These are phyloP conservation scores for Ogataea nonfermentans DNA, from an alignment of 805 yeast genomes.

Conservation along the genomic window DNA sequence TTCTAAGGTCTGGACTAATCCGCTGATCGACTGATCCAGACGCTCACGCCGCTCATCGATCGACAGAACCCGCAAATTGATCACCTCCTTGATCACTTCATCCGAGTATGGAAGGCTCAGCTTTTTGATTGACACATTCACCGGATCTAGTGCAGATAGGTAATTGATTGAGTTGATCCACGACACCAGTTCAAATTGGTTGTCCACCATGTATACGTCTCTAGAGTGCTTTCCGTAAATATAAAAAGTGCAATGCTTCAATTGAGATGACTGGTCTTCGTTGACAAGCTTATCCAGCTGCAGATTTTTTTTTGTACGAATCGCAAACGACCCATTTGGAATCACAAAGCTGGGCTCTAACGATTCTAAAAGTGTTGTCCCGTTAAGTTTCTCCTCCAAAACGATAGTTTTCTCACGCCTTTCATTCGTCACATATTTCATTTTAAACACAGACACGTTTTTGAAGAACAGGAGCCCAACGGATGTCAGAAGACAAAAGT, in stretches of 20 bases:
- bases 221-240: constrained; percentile 42
- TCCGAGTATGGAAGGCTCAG: constrained; percentile 10
- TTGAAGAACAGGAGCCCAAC: constrained; percentile 49
- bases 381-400: constrained; percentile 27
- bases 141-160: constrained; percentile 45
- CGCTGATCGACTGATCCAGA: constrained; percentile 19
- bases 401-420: constrained; percentile 23
- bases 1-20: constrained; percentile 36
- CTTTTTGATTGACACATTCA: constrained; percentile 24
- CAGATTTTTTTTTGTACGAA: constrained; percentile 25
- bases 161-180: constrained; percentile 61
- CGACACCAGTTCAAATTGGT: constrained; percentile 45
- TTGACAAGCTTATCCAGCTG: constrained; percentile 27
- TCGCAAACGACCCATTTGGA: constrained; percentile 30
- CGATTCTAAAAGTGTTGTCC: constrained; percentile 21
- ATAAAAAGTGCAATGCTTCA: constrained; percentile 33
- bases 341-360: constrained; percentile 28
- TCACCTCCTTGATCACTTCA: constrained; percentile 22
- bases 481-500: constrained; percentile 48
- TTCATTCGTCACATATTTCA: constrained; percentile 24
- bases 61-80: constrained; percentile 13
- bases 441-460: constrained; percentile 35
- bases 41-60: constrained; percentile 10
- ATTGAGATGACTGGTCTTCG: constrained; percentile 7
- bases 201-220: constrained; percentile 41